Evolutionary conservation across 2,329 filamentous ascomycete genomes (phyloP), one percentile per base, ranked within the genome.

Genomic region (Talaromyces amestolkiae): DNA sequence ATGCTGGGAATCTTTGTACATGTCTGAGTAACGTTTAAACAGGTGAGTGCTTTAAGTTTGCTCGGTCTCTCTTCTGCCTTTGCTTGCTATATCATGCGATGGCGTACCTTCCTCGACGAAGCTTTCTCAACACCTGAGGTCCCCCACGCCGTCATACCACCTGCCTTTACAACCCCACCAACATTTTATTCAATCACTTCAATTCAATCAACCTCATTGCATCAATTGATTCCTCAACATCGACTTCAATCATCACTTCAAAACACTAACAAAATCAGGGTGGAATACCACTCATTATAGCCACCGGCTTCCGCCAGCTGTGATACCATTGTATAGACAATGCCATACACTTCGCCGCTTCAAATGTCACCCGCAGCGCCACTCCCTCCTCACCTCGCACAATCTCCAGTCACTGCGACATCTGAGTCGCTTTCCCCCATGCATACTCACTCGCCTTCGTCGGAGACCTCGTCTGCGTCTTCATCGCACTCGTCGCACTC

Each of bases 301-400:
- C 56, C 56, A 45, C 37, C 22, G 39, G 37, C 39, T 45, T 51
- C 22, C 19, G 35, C 24, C 33, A 19, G 56, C 39, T 45, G 56
- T 45, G 56, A 59, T 43, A 41, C 31, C 56, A 45, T 59, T 45
- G 56, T 59, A 59, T 27, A 49, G 47, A 58, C 49, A 39, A 66
- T 66, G 64, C 64, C 64, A n/a, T 66, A 66, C 59, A 66, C 64
- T 9, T 66, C 64, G 53, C 64, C 64, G 33, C 43, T 59, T 59
- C 56, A 59, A 17, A 59, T 59, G 35, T 19, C 56, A 59, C 22
- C 56, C 27, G 35, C 61, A 56, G 61, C 61, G 49, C 61, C 61
- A 45, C 51, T 63, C 35, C 37, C 49, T n/a, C 49, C 43, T 37
- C 51, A 33, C 19, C 39, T 45, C 4, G 22, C 51, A 27, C 45